Percentiles rank a stretch among this genome's conserved stretches.
These are phyloP conservation scores for Cadophora sp. DNA, from an alignment of 2,329 filamentous ascomycete species.

Conservation along the genomic window DNA sequence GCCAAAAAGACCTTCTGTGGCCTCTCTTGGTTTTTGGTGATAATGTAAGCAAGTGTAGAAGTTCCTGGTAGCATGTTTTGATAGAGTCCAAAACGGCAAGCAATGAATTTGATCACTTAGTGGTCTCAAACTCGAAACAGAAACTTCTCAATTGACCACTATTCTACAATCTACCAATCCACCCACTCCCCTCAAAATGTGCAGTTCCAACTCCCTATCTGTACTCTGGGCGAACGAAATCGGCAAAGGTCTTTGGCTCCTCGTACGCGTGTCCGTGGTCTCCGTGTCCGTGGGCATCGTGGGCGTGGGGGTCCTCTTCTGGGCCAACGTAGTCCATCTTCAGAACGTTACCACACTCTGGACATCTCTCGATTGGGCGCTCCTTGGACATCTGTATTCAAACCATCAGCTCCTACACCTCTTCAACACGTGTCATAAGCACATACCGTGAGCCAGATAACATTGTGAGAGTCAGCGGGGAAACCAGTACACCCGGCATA, in stretches of 20 bases:
- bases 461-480: conserved; percentile 89
- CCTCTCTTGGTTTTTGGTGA: neutral
- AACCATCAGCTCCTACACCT: neutral
- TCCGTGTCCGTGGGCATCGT: conserved; percentile 56
- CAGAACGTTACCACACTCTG: conserved; percentile 94
- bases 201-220: conserved; percentile 60
- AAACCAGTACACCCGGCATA: conserved; percentile 94
- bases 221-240: conserved; percentile 96
- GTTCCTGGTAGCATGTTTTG: neutral
- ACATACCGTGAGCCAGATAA: conserved; percentile 88
- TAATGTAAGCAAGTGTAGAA: neutral
- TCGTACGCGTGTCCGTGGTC: conserved; percentile 65
- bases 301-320: conserved; percentile 65
- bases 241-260: conserved; percentile 95
- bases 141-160: conserved; percentile 30
- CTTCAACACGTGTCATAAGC: conserved; percentile 3
- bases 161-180: conserved; percentile 30
- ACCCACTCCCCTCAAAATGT: conserved; percentile 6
- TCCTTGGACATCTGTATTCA: conserved; percentile 77
- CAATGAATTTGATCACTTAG: neutral
- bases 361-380: conserved; percentile 92
- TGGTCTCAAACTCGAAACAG: neutral
- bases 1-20: no score
- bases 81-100: neutral
- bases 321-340: conserved; percentile 98